Base-by-base conservation (phyloP, 2,329 filamentous ascomycete genomes). In the Hypoxylon sp. region DNA sequence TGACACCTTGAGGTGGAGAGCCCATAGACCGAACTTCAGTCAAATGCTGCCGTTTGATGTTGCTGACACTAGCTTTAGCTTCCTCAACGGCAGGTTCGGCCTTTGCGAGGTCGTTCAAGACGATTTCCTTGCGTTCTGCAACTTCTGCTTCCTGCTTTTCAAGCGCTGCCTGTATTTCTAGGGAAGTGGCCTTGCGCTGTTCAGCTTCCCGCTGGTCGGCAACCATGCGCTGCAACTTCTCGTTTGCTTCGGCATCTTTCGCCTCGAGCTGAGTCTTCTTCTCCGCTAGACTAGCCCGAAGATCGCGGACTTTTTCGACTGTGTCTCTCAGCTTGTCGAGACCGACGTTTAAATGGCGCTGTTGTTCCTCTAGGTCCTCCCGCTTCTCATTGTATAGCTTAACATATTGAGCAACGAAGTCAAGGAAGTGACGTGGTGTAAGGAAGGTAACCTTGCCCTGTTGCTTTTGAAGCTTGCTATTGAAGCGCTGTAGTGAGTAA, bases 1-100 rank as follows among this genome's bases (percentile, higher is more conserved):
- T 91, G 74, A 99, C 97, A 85, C 94, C 94, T 73, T 90, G 86
- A 7, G 96, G 96, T 6, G 96, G 96, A 76, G 94, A 97, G 73
- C 91, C 90, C 96, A 99, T 98, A 72, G 95, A 97, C 78, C 96
- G 90, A 56, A 99, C 95, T 89, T 99, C 96, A 11, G 95, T 98
- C 72, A 99, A 86, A 81, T 99, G 96, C 79, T 97, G 94, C 78
- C 92, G 90, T 85, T 98, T 99, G 85, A 99, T 99, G 85, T 97
- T 98, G 84, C 93, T 96, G 81, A 99, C 97, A 82, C 95, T 98
- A 79, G 94, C 93, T 83, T 96, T 93, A 54, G 96, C 96, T 81
- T 97, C 94, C 69, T 92, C 83, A 61, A 99, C 96, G 54, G 96
- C 96, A 7, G 96, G 96, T 79, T 98, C 95, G 13, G 96, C 96